Evolutionary conservation across 2,329 filamentous ascomycete species (phyloP).

Genomic region (Myotisia sp.): DNA sequence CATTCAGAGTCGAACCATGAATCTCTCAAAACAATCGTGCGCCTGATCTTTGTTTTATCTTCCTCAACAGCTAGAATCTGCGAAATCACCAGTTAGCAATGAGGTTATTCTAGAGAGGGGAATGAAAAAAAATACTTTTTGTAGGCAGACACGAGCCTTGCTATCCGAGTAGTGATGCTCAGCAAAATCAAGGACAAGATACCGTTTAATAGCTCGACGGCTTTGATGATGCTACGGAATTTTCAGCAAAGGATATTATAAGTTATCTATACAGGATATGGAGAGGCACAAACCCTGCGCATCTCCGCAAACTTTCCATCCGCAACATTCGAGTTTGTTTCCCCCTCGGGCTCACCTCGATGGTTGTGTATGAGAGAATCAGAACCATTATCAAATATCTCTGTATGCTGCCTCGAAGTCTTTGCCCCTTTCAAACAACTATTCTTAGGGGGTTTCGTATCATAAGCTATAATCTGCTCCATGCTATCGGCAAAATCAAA

Average conservation of each 20-base stretch:
- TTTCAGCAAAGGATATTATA: conserved; percentile 42
- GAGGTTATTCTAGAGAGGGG: conserved; percentile 12
- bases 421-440: too few species aligned
- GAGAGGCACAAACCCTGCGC: conserved; percentile 47
- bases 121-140: conserved; percentile 49
- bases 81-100: conserved; percentile 6
- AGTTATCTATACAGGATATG: conserved; percentile 15
- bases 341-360: too few species aligned
- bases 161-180: conserved; percentile 54
- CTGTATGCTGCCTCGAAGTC: too few species aligned
- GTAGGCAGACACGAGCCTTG: conserved; percentile 44
- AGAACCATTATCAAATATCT: too few species aligned
- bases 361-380: too few species aligned
- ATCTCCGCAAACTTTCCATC: conserved; percentile 35
- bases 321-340: too few species aligned
- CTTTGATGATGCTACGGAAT: conserved; percentile 49
- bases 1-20: conserved; percentile 77
- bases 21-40: conserved; percentile 61
- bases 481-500: conserved; percentile 46
- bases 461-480: conserved; percentile 44
- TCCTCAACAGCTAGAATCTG: conserved; percentile 71
- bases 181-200: conserved; percentile 61
- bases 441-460: conserved; percentile 26
- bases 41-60: conserved; percentile 53
- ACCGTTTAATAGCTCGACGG: conserved; percentile 65